Evolutionary conservation across 169 alveolate species (phyloP).

Genomic region (Prorocentrum cordatum): DNA sequence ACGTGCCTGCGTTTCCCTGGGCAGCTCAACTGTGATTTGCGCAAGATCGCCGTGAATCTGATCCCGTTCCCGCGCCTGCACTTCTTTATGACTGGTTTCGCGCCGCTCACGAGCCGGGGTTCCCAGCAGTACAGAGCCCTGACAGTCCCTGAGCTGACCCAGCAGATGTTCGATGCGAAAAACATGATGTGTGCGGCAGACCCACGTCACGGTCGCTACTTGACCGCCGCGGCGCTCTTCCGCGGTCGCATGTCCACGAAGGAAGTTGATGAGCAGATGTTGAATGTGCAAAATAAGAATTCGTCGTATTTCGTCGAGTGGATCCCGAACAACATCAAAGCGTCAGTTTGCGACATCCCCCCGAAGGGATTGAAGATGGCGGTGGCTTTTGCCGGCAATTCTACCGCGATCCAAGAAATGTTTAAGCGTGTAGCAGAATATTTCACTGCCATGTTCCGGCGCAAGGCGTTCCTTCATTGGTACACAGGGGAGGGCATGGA

Average conservation of each 20-base stretch:
- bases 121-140: conserved; percentile 98
- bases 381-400: conserved; percentile 95
- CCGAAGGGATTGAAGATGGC: conserved; percentile 98
- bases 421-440: conserved; percentile 96
- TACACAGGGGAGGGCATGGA: conserved; percentile 87
- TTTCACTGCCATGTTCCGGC: conserved; percentile 96
- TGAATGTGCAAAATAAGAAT: conserved; percentile 95
- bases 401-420: conserved; percentile 96
- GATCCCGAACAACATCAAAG: conserved; percentile 97
- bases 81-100: conserved; percentile 96
- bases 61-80: conserved; percentile 97
- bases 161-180: conserved; percentile 98
- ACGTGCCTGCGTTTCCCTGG: conserved; percentile 97
- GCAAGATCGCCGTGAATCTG: conserved; percentile 95
- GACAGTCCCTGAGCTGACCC: conserved; percentile 95
- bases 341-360: conserved; percentile 97
- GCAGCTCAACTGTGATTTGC: conserved; percentile 90
- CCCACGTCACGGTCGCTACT: conserved; percentile 98
- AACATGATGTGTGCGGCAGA: conserved; percentile 99
- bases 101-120: conserved; percentile 97
- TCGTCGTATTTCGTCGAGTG: conserved; percentile 98
- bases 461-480: conserved; percentile 98
- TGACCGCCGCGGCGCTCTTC: conserved; percentile 97
- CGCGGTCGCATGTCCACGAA: conserved; percentile 99
- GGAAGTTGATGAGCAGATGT: conserved; percentile 99